A percentile compares a stretch with the other conserved stretches of the same genome.
Conservation (phyloP, 495 filamentous ascomycete genomes). For the Podospora pseudoanserina region DNA sequence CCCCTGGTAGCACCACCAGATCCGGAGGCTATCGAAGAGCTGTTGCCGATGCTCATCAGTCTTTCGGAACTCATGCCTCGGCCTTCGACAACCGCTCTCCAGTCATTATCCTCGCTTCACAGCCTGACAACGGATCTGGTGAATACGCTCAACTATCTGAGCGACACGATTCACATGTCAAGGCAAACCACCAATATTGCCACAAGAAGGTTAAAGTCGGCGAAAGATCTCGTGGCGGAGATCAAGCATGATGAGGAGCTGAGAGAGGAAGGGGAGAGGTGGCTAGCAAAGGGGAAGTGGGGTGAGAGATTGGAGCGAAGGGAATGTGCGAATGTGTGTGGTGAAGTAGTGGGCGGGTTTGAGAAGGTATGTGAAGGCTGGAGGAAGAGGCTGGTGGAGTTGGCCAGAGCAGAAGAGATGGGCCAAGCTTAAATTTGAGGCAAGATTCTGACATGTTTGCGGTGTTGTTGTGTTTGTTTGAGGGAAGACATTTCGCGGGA, state of each 20-base stretch:
- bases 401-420: slow-evolving; percentile 32
- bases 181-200: slow-evolving; percentile 80
- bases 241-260: slow-evolving; percentile 77
- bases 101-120: slow-evolving; percentile 59
- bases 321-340: slow-evolving; percentile 74
- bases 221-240: slow-evolving; percentile 77
- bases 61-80: slow-evolving; percentile 55
- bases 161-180: slow-evolving; percentile 94
- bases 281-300: slow-evolving; percentile 79
- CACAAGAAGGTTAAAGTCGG: slow-evolving; percentile 66
- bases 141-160: slow-evolving; percentile 73
- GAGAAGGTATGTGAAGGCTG: slow-evolving; percentile 72
- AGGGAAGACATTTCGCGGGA: background rate
- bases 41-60: slow-evolving; percentile 59
- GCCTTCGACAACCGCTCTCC: slow-evolving; percentile 49
- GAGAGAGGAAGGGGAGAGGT: slow-evolving; percentile 73
- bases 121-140: slow-evolving; percentile 72
- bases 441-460: background rate
- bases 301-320: slow-evolving; percentile 66
- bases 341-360: slow-evolving; percentile 86
- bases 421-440: background rate
- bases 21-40: slow-evolving; percentile 59
- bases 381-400: slow-evolving; percentile 48
- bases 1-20: slow-evolving; percentile 52
- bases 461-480: background rate